A percentile compares a stretch with the other conserved stretches of the same genome.
phyloP scores from a whole-genome alignment of 139 green algal genomes.

The Raphidocelis subcapitata region DNA sequence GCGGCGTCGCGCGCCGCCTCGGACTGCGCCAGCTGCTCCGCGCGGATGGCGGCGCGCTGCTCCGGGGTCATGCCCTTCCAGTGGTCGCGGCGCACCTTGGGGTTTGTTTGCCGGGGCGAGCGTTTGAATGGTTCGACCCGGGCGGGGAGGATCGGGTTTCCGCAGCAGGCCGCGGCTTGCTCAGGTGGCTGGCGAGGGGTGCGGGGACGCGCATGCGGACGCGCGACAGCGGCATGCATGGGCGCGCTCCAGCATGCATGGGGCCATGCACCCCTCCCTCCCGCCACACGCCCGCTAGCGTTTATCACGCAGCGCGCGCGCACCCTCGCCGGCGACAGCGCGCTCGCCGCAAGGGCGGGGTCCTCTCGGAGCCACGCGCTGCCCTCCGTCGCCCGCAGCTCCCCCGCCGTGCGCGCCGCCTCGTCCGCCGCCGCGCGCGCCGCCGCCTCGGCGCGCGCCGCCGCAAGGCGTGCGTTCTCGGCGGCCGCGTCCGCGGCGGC shows the following conservation, averaged over 20 bases:
- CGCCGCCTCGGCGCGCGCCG: slow-evolving; percentile 2
- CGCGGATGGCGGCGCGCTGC: slow-evolving; percentile 29
- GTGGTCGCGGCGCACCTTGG: slow-evolving; percentile 42
- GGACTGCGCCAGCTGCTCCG: slow-evolving; percentile 34
- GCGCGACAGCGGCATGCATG: no score
- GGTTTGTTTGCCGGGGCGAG: background rate
- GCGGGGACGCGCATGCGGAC: no score
- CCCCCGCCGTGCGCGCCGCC: slow-evolving; percentile 10
- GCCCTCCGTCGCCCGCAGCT: slow-evolving; percentile 6
- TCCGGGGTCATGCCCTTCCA: slow-evolving; percentile 51
- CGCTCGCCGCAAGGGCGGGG: slow-evolving; percentile 6
- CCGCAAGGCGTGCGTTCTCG: background rate
- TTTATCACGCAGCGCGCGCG: background rate
- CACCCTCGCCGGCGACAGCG: slow-evolving; percentile 16
- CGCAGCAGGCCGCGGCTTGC: no score
- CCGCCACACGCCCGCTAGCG: no score
- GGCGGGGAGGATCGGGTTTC: background rate
- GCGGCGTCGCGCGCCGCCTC: slow-evolving; percentile 20
- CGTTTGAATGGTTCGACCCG: background rate
- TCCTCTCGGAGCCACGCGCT: slow-evolving; percentile 22
- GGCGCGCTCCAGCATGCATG: no score
- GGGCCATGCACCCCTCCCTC: background rate
- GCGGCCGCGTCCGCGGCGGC: no score
- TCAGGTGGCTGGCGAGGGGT: no score
- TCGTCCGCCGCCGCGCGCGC: slow-evolving; percentile 10